Evolutionary conservation across 257 asterid genomes (phyloP), one percentile per base, ranked within the genome.

Genomic region (Solanum boliviense): DNA sequence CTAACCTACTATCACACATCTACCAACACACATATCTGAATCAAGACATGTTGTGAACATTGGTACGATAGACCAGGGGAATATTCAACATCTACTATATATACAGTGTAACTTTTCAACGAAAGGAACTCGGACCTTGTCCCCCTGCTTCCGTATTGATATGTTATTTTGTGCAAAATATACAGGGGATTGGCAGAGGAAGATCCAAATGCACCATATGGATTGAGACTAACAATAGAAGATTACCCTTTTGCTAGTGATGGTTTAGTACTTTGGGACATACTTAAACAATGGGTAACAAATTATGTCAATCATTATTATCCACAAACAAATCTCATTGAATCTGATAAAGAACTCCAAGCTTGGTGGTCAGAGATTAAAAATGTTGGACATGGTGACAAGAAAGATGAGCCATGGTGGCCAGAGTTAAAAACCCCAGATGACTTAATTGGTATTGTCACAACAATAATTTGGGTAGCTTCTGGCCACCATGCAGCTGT

Each of bases 401-500:
- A 95, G 90, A 94, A 92, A 38, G 94, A 95, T 23, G 95, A 92
- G 56, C 90, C 94, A 0, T 94, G 98, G 97, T 96, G 98, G 99
- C 99, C 98, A 6, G 84, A 87, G 8, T 88, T 95, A 2, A 89
- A 92, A 9, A 92, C 96, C 1, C 88, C 91, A 0, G 71, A 88
- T 0, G 95, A 93, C 83, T 88, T 96, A 1, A 90, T 94, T 16
- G 91, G 89, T 56, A 94, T 94, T 15, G 6, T 94, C 10, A 94
- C 96, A 4, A 95, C 92, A 18, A 95, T 96, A 12, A 89, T 92
- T 11, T 96, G 99, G 99, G 92, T 92, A 13, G 31, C 94, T 36
- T 94, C 98, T 1, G 98, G 94, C 1, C 98, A 94, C 88, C 99
- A 94, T 82, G 95, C 99, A 10, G 98, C 98, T 0, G 98, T 95